Percentiles rank a stretch among this genome's conserved stretches.
These are phyloP conservation scores for Talaromyces nanjingensis DNA, from an alignment of 495 filamentous ascomycete genomes.

Conservation along the genomic window DNA sequence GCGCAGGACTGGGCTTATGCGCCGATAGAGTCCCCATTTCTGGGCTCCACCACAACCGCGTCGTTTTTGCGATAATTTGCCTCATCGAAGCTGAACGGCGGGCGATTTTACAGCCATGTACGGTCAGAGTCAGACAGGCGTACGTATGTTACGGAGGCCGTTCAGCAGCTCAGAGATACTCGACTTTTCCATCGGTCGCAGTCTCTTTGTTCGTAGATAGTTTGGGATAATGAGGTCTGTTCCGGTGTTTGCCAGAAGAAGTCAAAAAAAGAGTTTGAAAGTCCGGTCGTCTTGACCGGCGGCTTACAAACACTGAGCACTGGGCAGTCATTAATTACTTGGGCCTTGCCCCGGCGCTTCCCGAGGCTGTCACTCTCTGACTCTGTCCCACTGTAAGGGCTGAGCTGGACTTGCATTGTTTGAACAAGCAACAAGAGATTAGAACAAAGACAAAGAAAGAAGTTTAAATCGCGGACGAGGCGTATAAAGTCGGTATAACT, in stretches of 20 bases:
- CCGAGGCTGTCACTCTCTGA: not conserved
- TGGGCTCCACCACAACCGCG: conserved; percentile 5
- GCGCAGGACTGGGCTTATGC: not conserved
- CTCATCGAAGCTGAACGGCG: not conserved
- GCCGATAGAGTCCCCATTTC: not conserved
- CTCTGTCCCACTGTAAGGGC: not conserved
- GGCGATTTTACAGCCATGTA: not conserved
- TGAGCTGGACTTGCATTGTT: not conserved
- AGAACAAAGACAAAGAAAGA: not conserved
- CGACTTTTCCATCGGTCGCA: not conserved
- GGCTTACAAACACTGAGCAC: not conserved
- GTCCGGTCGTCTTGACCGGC: conserved; percentile 3
- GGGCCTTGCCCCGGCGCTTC: conserved; percentile 2
- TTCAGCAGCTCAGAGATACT: not conserved
- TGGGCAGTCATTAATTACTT: not conserved
- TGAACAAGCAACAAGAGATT: not conserved
- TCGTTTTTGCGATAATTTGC: conserved; percentile 1
- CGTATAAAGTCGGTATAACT: not conserved
- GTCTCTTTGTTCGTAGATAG: not conserved
- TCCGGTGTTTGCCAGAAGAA: not conserved
- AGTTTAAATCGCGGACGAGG: not conserved
- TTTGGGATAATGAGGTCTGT: not conserved
- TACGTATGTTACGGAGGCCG: not conserved
- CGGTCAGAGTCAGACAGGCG: not conserved
- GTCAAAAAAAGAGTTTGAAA: not conserved